Base-by-base conservation (phyloP, 345 rosid genomes). In the Eutrema yunnanense region DNA sequence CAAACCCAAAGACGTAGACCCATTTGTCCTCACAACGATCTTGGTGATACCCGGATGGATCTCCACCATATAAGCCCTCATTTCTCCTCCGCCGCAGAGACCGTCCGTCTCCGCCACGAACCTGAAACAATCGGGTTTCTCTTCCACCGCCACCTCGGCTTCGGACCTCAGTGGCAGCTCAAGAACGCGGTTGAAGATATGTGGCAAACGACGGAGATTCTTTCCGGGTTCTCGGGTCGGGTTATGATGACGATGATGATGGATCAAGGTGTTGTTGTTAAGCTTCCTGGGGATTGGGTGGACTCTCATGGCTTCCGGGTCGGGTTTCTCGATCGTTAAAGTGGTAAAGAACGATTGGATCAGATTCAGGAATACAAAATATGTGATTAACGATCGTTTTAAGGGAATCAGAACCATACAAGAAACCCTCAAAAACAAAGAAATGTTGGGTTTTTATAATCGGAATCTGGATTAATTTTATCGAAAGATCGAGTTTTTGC, bases 111-210 rank as follows among this genome's bases (percentile, higher is more conserved):
- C 92, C 4, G 88, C 98, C n/a, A 86, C 86, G 80, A 95, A 95
- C 47, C 88, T 81, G 82, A 95, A 92, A 80, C 87, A 88, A 2
- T 88, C 92, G 9, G 83, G 71, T 43, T 56, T 82, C 79, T 95
- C 98, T 79, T 95, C 96, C 55, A 95, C 84, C 52, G 73, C 69
- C 9, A 95, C 98, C 12, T 92, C 92, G 9, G 97, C 97, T 43
- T 92, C 92, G 8, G 98, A 86, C 78, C 94, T 79, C 73, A 95
- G 88, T 10, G 99, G 99, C 0, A 92, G 92, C 85, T 95, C 96
- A 16, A 95, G 80, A 40, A 90, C 90, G 63, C 98, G 90, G 84
- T 81, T 82, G 81, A 92, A 92, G 73, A 95, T 87, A 74, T 95
- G 99, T 51, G 98, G 99, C n/a, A 95, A 82, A 70, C 96, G 78